Percentiles rank a stretch among this genome's conserved stretches.
phyloP scores from a whole-genome alignment of 2,329 filamentous ascomycete genomes.

The Lasiodiplodia hormozganensis region DNA sequence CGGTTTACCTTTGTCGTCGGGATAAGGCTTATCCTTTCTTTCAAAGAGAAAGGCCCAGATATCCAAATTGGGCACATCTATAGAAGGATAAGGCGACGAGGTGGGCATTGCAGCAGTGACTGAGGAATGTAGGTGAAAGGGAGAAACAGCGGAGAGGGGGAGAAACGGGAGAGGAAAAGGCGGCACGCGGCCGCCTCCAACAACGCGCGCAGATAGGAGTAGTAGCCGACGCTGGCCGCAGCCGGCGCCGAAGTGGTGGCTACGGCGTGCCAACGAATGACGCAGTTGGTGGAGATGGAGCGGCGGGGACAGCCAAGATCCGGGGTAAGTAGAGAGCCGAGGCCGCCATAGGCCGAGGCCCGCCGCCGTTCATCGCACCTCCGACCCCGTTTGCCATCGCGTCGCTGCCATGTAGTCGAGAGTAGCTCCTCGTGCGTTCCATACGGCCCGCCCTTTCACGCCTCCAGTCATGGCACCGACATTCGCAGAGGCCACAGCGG shows the following conservation, averaged over 20 bases:
- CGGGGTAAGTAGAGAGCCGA: conserved; percentile 22
- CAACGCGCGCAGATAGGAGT: conserved; percentile 1
- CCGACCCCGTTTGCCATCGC: not conserved
- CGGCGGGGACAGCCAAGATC: conserved; percentile 17
- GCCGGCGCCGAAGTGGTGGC: conserved; percentile 5
- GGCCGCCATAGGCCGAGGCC: conserved; percentile 23
- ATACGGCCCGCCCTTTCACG: not conserved
- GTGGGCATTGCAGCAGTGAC: conserved; percentile 66
- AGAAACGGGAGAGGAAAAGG: not conserved
- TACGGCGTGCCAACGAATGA: conserved; percentile 17
- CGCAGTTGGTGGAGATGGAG: conserved; percentile 2
- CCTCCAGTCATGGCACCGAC: conserved; percentile 39
- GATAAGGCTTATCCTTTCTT: conserved; percentile 67
- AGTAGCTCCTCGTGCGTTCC: not conserved
- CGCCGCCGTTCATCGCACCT: conserved; percentile 2
- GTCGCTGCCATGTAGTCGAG: not conserved
- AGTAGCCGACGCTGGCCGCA: conserved; percentile 17
- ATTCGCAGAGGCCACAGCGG: conserved; percentile 57
- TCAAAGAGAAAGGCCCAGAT: conserved; percentile 83
- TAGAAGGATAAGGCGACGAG: conserved; percentile 67
- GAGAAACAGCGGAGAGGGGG: not conserved
- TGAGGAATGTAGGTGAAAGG: conserved; percentile 1
- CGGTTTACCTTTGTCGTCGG: conserved; percentile 73
- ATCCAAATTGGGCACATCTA: conserved; percentile 77
- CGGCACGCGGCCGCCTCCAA: not conserved